Evolutionary conservation across 1,284 basidiomycete species (phyloP), one percentile per base, ranked within the genome.

Genomic region (Puccinia novopanici): DNA sequence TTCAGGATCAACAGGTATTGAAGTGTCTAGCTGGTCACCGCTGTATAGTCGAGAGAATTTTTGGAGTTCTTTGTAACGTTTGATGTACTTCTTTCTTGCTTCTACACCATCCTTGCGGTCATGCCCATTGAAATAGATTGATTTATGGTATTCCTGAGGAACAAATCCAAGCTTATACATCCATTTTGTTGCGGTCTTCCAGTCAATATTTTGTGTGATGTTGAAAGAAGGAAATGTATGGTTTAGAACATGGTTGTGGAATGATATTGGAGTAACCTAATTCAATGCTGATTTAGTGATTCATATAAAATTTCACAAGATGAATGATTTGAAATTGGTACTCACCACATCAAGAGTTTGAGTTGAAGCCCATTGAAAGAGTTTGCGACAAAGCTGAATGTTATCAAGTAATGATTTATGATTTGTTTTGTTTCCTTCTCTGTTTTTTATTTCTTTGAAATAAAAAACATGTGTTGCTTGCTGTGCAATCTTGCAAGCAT

Each of bases 351-450:
- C 75, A 37, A 61, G 48, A 12, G 48, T 52, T 68, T 76, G 57
- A 5, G 24, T 50, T 17, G 50, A 50, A 67, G 75, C 75, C 75
- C 75, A 77, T 40, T 63, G 65, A 42, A 65, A 67, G 24, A 77
- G 42, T 17, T 45, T 17, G 12, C 27, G 24, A 13, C 37, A 42
- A 17, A 77, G 34, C 42, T 55, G 22, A 27, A 40, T 15, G 22
- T 77, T 54, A n/a, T 77, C 34, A n/a, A 77, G 75, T 17, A 77
- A 6, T 42, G 24, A 77, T 68, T 63, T 50, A 37, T 77, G 61
- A n/a, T 54, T 55, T 30, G 63, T 68, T 19, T n/a, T 17, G 19
- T 67, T 50, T 22, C 61, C 75, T 13, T 55, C 45, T 27, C 54
- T 67, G 19, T 9, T 10, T 22, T 42, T 27, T 9, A 77, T 63